phyloP scores from a whole-genome alignment of 371 early-diverging fungal species.

The Mucor racemosus region DNA sequence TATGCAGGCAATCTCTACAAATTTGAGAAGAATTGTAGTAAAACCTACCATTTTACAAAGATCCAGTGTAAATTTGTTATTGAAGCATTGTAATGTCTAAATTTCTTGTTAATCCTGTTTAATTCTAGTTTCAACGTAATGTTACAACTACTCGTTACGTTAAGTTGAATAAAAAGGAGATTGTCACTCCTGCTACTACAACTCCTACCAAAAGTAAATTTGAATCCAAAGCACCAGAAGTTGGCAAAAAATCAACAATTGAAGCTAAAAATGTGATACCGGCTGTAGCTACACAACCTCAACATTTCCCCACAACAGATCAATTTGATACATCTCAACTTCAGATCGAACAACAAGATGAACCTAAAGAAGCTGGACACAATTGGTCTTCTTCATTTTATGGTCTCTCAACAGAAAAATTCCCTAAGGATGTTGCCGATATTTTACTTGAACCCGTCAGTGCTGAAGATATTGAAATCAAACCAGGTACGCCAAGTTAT shows the following conservation, averaged over 20 bases:
- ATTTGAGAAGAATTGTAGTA: slow-evolving; percentile 10
- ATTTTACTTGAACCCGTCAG: slow-evolving; percentile 76
- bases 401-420: slow-evolving; percentile 76
- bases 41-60: background rate
- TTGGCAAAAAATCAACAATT: background rate
- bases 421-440: slow-evolving; percentile 71
- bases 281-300: background rate
- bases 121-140: slow-evolving; percentile 12
- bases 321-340: slow-evolving; percentile 23
- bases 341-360: background rate
- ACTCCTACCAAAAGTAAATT: background rate
- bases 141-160: slow-evolving; percentile 23
- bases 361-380: slow-evolving; percentile 21
- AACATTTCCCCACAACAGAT: slow-evolving; percentile 21
- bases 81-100: background rate
- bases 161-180: slow-evolving; percentile 9
- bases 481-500: slow-evolving; percentile 67
- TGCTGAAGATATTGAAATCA: slow-evolving; percentile 86
- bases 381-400: slow-evolving; percentile 78
- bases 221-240: background rate
- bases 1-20: slow-evolving; percentile 14
- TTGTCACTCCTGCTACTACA: background rate
- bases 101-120: background rate
- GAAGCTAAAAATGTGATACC: slow-evolving; percentile 5
- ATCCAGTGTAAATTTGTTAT: background rate